Evolutionary conservation across 306 rosid species (phyloP).

Genomic region (Cicer pinnatifidum): DNA sequence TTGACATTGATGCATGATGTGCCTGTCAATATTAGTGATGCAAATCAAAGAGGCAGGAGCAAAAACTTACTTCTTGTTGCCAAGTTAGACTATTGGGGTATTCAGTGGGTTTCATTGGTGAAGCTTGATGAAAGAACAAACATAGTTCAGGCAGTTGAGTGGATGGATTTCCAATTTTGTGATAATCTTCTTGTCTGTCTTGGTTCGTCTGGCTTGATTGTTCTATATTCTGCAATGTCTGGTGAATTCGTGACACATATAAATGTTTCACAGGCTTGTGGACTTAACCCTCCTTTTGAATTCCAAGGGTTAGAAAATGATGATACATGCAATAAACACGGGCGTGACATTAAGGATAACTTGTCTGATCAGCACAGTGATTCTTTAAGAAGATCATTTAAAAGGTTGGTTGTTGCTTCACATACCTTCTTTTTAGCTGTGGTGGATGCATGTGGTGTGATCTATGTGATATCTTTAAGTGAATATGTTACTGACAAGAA

Average conservation of each 20-base stretch:
- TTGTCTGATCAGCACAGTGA: constrained; percentile 46
- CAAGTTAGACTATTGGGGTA: constrained; percentile 62
- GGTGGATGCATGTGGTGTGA: constrained; percentile 79
- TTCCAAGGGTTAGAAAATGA: constrained; percentile 45
- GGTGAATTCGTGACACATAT: constrained; percentile 74
- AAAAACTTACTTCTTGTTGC: constrained; percentile 74
- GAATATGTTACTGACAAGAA: constrained; percentile 52
- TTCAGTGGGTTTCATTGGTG: constrained; percentile 77
- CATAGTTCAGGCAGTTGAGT: constrained; percentile 53
- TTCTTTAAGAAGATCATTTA: constrained; percentile 58
- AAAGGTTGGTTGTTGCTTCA: constrained; percentile 76
- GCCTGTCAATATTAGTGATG: constrained; percentile 50
- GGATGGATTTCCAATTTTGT: constrained; percentile 81
- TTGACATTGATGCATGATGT: constrained; percentile 53
- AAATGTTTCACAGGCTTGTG: constrained; percentile 65
- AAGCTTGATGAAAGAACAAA: constrained; percentile 69
- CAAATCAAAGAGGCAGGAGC: constrained; percentile 47
- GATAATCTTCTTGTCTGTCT: constrained; percentile 81
- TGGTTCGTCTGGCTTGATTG: constrained; percentile 69
- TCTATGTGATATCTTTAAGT: constrained; percentile 61
- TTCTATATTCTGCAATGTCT: constrained; percentile 66
- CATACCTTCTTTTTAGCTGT: constrained; percentile 75
- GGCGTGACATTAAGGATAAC: constrained; percentile 47
- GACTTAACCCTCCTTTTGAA: constrained; percentile 51
- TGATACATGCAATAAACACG: constrained; percentile 45